Conservation (phyloP, 768 basidiomycete species). For the Macrolepiota dolichaula region DNA sequence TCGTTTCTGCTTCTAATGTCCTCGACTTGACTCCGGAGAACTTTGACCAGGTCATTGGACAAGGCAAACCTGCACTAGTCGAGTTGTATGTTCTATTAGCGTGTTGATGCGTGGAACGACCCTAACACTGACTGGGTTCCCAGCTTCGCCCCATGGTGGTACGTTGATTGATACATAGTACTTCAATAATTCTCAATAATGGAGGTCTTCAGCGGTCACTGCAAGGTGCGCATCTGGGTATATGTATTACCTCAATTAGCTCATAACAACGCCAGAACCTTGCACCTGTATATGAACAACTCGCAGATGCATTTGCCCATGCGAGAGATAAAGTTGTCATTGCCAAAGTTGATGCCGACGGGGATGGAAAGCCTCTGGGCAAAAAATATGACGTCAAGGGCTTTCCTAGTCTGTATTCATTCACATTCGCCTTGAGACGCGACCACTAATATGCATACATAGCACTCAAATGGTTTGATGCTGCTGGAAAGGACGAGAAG, state of each 20-base stretch:
- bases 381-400: slow-evolving; percentile 77
- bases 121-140: not conserved
- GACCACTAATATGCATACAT: slow-evolving; percentile 13
- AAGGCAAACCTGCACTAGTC: slow-evolving; percentile 80
- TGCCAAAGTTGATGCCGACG: slow-evolving; percentile 93
- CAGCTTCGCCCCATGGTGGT: slow-evolving; percentile 92
- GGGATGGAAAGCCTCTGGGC: slow-evolving; percentile 74
- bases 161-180: slow-evolving; percentile 21
- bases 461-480: slow-evolving; percentile 93
- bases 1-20: slow-evolving; percentile 75
- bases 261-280: slow-evolving; percentile 55
- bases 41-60: slow-evolving; percentile 73
- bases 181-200: slow-evolving; percentile 5
- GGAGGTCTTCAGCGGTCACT: slow-evolving; percentile 61
- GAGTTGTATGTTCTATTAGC: slow-evolving; percentile 69
- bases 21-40: slow-evolving; percentile 71
- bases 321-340: slow-evolving; percentile 81
- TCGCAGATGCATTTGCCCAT: slow-evolving; percentile 82
- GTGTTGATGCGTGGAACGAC: not conserved
- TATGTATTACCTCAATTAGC: not conserved
- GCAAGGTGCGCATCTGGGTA: slow-evolving; percentile 54
- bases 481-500: slow-evolving; percentile 57
- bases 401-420: slow-evolving; percentile 70
- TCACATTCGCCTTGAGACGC: not conserved
- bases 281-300: slow-evolving; percentile 83